Evolutionary conservation across 208 protist genomes (phyloP), one percentile per base, ranked within the genome.

Genomic region (Balamuthia mandrillaris): DNA sequence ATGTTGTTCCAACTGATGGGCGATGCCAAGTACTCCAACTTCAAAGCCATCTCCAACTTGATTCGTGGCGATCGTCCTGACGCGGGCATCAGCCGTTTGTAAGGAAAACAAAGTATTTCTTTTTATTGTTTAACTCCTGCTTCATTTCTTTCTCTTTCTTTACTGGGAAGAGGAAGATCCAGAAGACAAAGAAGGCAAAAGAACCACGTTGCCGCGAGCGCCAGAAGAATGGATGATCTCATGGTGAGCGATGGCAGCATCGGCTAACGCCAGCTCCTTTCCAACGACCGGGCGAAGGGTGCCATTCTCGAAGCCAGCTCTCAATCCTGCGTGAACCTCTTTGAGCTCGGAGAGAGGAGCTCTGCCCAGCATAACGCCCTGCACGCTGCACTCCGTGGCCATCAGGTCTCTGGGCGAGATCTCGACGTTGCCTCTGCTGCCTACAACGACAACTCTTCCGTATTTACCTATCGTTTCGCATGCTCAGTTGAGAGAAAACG

Each of bases 361-460:
- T 5, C 49, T 45, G 7, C 33, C 51, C 1, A 81, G 74, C 37
- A 52, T 52, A 14, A 81, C 74, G 9, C 37, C 74, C 3, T 45
- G 58, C 35, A 81, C 74, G 7, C 44, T 81, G 4, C 39, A 35
- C n/a, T 81, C 74, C 74, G 58, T 81, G 4, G 33, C 27, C 74
- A 81, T 81, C n/a, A 81, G n/a, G 5, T 49, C 37, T 37, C 74
- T 81, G 74, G 74, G 51, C 9, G 47, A 35, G 31, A 81, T 37
- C 24, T 42, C 63, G 74, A 81, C 63, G 51, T 81, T 52, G 47
- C 74, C 74, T 42, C 74, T 31, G 74, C 54, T 81, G 44, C 74
- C 74, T 33, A 81, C 49, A 27, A 81, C 74, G 29, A 81, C 37
- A 1, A 52, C 39, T 45, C 74, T 52, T 12, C 49, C 29, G 18